Evolutionary conservation across 768 basidiomycete species (phyloP).

Genomic region (Hortiboletus flavorubellus): DNA sequence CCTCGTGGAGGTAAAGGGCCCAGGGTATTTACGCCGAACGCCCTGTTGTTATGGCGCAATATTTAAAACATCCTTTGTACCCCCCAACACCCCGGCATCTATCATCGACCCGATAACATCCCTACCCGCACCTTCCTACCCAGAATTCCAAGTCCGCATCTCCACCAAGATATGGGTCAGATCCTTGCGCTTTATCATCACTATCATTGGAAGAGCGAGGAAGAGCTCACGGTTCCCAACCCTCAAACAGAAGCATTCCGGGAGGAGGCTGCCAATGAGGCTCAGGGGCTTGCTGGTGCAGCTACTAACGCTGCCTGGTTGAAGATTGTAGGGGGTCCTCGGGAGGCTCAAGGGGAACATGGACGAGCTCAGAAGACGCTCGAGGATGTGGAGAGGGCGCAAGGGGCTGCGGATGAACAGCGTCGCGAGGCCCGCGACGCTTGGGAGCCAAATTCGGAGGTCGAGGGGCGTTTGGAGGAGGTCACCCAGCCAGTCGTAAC

Average conservation of each 20-base stretch:
- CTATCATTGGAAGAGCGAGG: neutral
- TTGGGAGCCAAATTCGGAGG: too few species aligned
- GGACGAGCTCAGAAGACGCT: neutral
- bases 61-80: neutral
- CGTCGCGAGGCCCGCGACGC: neutral
- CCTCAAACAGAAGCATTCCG: neutral
- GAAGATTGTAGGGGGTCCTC: neutral
- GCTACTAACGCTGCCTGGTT: constrained; percentile 2
- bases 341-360: neutral
- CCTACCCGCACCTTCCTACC: neutral
- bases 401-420: constrained; percentile 6
- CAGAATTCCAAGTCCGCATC: neutral
- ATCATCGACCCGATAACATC: too few species aligned
- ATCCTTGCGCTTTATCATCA: neutral
- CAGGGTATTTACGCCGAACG: neutral
- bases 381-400: neutral
- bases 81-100: too few species aligned
- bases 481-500: too few species aligned
- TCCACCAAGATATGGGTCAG: neutral
- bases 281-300: neutral
- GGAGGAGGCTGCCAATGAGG: neutral
- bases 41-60: too few species aligned
- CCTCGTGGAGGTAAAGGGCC: too few species aligned
- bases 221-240: neutral
- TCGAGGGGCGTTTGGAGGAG: too few species aligned